Percentiles rank a stretch among this genome's conserved stretches.
Conservation (phyloP, 129 eudicot species). For the Smallanthus sonchifolius region DNA sequence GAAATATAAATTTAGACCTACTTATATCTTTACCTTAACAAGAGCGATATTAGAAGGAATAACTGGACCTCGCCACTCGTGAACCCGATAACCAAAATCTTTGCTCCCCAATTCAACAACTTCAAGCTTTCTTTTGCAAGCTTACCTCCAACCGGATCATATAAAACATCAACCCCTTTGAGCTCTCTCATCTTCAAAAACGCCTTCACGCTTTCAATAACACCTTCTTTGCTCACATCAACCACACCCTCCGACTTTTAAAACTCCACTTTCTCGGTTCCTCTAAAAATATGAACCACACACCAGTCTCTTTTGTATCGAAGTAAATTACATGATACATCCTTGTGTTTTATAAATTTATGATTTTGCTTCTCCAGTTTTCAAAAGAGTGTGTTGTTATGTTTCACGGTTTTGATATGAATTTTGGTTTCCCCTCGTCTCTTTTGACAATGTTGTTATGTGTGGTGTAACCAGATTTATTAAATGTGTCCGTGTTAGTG, state of each 20-base stretch:
- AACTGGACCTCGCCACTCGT: constrained; percentile 94
- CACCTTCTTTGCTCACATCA: constrained; percentile 59
- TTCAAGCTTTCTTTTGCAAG: constrained; percentile 77
- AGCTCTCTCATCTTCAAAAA: constrained; percentile 72
- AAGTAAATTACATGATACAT: too few relatives aligned
- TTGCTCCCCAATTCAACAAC: constrained; percentile 95
- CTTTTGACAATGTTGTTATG: too few relatives aligned
- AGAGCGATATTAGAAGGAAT: constrained; percentile 94
- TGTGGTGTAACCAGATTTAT: too few relatives aligned
- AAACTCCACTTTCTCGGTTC: constrained; percentile 71
- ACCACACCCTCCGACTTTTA: constrained; percentile 80
- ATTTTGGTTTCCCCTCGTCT: too few relatives aligned
- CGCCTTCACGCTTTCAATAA: constrained; percentile 67
- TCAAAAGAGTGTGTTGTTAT: too few relatives aligned
- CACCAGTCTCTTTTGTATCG: too few relatives aligned
- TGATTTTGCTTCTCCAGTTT: too few relatives aligned
- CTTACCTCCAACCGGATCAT: constrained; percentile 99
- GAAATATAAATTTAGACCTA: too few relatives aligned
- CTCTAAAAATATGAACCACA: constrained; percentile 16
- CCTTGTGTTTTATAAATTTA: too few relatives aligned
- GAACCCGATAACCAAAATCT: constrained; percentile 88
- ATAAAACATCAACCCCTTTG: constrained; percentile 88
- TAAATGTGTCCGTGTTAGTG: too few relatives aligned
- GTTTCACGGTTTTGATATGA: too few relatives aligned
- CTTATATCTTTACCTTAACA: constrained; percentile 61